Base-by-base conservation (phyloP, 1,139 yeast species). In the Pichia sp. region DNA sequence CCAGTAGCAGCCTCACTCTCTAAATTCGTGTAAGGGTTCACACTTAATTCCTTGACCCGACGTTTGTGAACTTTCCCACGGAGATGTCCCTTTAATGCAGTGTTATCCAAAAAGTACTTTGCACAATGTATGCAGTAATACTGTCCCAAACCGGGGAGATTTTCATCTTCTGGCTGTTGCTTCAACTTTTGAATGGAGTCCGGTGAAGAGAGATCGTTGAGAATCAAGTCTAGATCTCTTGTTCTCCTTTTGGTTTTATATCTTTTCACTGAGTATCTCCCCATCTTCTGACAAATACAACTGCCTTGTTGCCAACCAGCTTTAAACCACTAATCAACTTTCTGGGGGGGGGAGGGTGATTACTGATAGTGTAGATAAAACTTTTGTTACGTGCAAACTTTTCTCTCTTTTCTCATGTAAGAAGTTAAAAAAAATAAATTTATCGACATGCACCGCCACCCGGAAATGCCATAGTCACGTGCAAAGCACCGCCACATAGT, bases 1-100 rank as follows among this genome's bases (percentile, higher is more conserved):
- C 98, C 98, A 0, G 87, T 80, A 1, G 96, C 97, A 44, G 97
- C 96, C 65, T 90, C 91, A 41, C 96, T 86, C 67, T 92, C 98
- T 60, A 87, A 82, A 52, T 81, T 84, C 5, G 97, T 84, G 68
- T 92, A 93, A 6, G 98, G 97, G 53, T 86, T 84, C 53, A 78
- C 83, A 56, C 79, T 81, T 62, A 93, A 75, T 52, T 84, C 87
- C 71, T 84, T 88, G 36, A 87, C 86, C 66, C 96, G 78, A 72
- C 99, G 80, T 70, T 87, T 91, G 71, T 93, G 98, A 9, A 85
- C 79, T 68, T 91, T 91, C 9, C 87, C 79, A 64, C 82, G 81
- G 61, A 78, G 73, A 72, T 93, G 99, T 30, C 85, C 78, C 61
- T 82, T 83, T 59, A 88, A 76, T 14, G 96, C 87, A 46, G 73